Base-by-base conservation (phyloP, 2,329 filamentous ascomycete species). In the Colletotrichum karsti region DNA sequence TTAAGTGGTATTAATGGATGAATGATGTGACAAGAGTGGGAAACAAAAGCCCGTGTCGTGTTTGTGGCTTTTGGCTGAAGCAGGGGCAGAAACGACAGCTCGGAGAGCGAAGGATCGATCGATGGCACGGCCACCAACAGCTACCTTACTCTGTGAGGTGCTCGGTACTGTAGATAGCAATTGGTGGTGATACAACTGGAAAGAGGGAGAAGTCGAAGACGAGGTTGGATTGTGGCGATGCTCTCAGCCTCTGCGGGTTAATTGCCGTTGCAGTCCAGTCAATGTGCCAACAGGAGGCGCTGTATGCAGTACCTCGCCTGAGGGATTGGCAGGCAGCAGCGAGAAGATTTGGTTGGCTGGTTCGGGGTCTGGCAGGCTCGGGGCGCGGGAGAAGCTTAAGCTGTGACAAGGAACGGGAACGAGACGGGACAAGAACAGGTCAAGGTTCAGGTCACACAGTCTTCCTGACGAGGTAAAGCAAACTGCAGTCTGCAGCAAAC, bases 51-150 rank as follows among this genome's bases (percentile, higher is more conserved):
- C 33, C 33, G 22, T 46, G 58, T 24, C 13, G 30, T 41, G 22
- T 24, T 53, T 48, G 30, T 55, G 65, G 53, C 46, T 59, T 18
- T 35, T 35, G 39, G 24, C 20, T 18, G 54, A 30, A 35, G 10
- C 24, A 18, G 15, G 48, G 24, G 30, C n/a, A 39, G 51, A 46
- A 63, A 39, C 41, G 53, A 57, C 39, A 30, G 59, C 42, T 53
- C n/a, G 42, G 39, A 37, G 13, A 64, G 42, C 39, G 46, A 48
- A 59, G 30, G 30, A 65, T 48, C 20, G 46, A 41, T 58, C 41
- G 61, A 51, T 59, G 61, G 46, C 39, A 65, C 60, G 65, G 46
- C 54, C 48, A 28, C 39, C 53, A 20, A 51, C 65, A 65, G 30
- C 20, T n/a, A 39, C 20, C n/a, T n/a, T n/a, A n/a, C n/a, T n/a